Evolutionary conservation across 768 basidiomycete genomes (phyloP), one percentile per base, ranked within the genome.

Genomic region (Boletus eberwhitei): DNA sequence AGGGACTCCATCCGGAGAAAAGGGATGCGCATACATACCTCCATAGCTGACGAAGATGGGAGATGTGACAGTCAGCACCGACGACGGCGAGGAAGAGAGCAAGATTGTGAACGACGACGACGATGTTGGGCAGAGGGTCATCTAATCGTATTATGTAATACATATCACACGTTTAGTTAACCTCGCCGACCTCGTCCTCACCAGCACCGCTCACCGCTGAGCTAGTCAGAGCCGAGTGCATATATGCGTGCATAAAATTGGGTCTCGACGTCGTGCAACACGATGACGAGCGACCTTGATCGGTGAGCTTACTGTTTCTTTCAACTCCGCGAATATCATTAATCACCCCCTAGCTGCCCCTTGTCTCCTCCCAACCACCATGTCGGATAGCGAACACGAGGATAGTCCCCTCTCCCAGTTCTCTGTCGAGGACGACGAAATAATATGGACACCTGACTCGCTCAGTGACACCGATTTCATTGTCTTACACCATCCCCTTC

Each of bases 71-170:
- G 44, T 51, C 43, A 12, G 43, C 41, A 48, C 53, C 59, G 38
- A 55, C 55, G 19, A 48, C 63, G 57, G 42, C 49, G 52, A 55
- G 54, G 31, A 48, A 12, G 48, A 52, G 47, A 48, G 36, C 52
- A 50, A 42, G 59, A 50, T 48, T 53, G 59, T 40, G 55, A 22
- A 65, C 64, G 57, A 60, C 59, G 58, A 47, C 47, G 58, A 48
- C 65, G 32, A 58, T 43, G 67, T 59, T 73, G 70, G 70, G 70
- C 70, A 67, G 57, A 71, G 70, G 70, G 70, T 67, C 60, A 71
- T 71, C 69, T 71, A 71, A 71, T 71, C 69, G 48, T 58, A 63
- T 71, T 71, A 71, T 41, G 34, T 70, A 71, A 71, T 53, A 54
- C n/a, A 22, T 59, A 55, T 70, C 69, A 48, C 65, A 57, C 58